A percentile compares a stretch with the other conserved stretches of the same genome.
Evolutionary conservation across 2,329 filamentous ascomycete species (phyloP).

Genomic region (Lachnellula occidentalis): DNA sequence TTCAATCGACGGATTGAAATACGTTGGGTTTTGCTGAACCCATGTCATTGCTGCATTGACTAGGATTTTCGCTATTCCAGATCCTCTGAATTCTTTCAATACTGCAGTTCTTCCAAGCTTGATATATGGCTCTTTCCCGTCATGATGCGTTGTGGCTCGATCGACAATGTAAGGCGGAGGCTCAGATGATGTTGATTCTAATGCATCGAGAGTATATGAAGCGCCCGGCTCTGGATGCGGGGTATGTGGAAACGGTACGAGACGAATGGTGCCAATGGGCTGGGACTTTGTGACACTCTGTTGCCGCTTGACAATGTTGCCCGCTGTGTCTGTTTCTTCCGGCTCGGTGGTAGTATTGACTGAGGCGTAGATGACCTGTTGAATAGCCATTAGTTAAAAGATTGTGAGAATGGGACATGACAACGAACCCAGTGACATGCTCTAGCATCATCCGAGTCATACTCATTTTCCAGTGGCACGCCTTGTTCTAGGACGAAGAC

Average conservation of each 20-base stretch:
- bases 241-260: constrained; percentile 54
- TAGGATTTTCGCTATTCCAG: constrained; percentile 59
- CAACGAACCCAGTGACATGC: constrained; percentile 73
- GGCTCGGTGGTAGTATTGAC: constrained; percentile 43
- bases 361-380: constrained; percentile 56
- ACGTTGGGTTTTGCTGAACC: constrained; percentile 54
- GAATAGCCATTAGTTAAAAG: neutral
- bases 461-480: constrained; percentile 60
- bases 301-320: constrained; percentile 37
- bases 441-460: constrained; percentile 73
- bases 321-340: constrained; percentile 40
- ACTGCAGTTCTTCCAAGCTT: constrained; percentile 79
- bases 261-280: constrained; percentile 34
- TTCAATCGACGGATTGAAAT: constrained; percentile 42
- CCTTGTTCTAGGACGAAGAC: constrained; percentile 59
- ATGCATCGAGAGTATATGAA: constrained; percentile 17
- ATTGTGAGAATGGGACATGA: neutral
- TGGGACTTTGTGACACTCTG: constrained; percentile 37
- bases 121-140: constrained; percentile 68
- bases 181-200: constrained; percentile 9
- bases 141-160: constrained; percentile 44
- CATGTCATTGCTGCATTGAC: constrained; percentile 63
- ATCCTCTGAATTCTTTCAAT: constrained; percentile 44
- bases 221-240: constrained; percentile 52
- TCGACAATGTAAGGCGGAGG: constrained; percentile 20